phyloP scores from a whole-genome alignment of 2,329 filamentous ascomycete genomes.

The Fusarium verrucosum region DNA sequence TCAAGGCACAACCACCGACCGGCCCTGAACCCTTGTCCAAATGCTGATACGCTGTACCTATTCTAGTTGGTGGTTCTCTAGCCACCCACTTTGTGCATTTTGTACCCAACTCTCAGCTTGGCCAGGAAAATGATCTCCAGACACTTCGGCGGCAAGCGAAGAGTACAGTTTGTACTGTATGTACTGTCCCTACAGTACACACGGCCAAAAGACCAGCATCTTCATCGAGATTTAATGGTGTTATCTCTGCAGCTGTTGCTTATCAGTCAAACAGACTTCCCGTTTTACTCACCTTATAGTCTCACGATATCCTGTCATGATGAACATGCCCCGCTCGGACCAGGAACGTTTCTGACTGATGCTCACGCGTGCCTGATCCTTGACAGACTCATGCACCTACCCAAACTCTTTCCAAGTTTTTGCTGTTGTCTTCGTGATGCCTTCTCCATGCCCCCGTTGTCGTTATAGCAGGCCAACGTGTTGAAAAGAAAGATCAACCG shows the following conservation, averaged over 20 bases:
- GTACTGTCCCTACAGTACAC: no score
- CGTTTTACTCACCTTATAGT: not conserved
- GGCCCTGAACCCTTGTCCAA: not conserved
- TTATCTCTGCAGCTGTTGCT: conserved; percentile 3
- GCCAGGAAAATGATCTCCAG: conserved; percentile 25
- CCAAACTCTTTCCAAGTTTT: conserved; percentile 19
- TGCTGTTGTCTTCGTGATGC: not conserved
- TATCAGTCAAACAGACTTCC: not conserved
- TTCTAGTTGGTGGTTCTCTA: not conserved
- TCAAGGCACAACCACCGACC: conserved; percentile 4
- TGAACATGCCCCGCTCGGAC: not conserved
- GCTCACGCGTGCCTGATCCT: conserved; percentile 16
- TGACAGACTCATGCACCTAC: not conserved
- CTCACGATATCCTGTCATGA: conserved; percentile 10
- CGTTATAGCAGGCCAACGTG: not conserved
- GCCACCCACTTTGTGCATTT: not conserved
- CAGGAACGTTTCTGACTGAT: not conserved
- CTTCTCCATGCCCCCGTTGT: not conserved
- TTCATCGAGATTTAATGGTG: not conserved
- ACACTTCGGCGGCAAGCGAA: conserved; percentile 7
- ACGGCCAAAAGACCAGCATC: not conserved
- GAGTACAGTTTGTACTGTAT: not conserved
- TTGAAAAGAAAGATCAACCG: not conserved
- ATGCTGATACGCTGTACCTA: conserved; percentile 2
- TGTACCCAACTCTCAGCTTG: conserved; percentile 6